phyloP scores from a whole-genome alignment of 2,329 filamentous ascomycete genomes.

The Metarhizium brunneum region DNA sequence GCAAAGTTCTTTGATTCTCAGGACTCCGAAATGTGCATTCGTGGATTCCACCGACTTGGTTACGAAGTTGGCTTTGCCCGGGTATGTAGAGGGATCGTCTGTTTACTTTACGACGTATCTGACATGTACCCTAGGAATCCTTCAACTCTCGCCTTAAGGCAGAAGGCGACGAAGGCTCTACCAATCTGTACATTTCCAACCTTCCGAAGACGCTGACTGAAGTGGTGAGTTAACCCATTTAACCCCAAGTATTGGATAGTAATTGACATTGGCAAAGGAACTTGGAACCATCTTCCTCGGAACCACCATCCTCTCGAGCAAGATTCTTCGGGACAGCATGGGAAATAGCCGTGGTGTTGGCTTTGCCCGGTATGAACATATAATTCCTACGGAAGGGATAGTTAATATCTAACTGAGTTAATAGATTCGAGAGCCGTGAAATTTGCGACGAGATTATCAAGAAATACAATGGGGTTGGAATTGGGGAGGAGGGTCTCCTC shows the following conservation, averaged over 20 bases:
- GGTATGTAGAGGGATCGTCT: constrained; percentile 36
- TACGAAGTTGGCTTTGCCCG: constrained; percentile 97
- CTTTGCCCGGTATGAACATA: constrained; percentile 70
- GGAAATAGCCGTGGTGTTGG: constrained; percentile 94
- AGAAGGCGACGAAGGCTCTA: constrained; percentile 79
- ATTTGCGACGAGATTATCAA: constrained; percentile 84
- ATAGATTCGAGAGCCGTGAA: constrained; percentile 79
- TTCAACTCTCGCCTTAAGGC: constrained; percentile 98
- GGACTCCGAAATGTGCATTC: constrained; percentile 91
- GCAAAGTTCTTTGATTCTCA: constrained; percentile 86
- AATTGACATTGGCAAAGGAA: constrained; percentile 39
- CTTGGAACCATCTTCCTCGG: constrained; percentile 70
- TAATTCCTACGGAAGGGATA: background rate
- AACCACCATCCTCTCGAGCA: constrained; percentile 81
- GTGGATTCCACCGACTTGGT: constrained; percentile 85
- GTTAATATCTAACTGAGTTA: background rate
- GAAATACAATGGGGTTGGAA: constrained; percentile 70
- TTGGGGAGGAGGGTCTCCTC: constrained; percentile 71
- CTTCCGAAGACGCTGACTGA: constrained; percentile 88
- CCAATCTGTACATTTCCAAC: constrained; percentile 97
- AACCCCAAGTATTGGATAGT: background rate
- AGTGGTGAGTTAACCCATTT: constrained; percentile 48
- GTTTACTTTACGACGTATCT: constrained; percentile 9
- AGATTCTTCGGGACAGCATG: constrained; percentile 85
- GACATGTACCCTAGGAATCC: constrained; percentile 58